Base-by-base conservation (phyloP, 2,329 filamentous ascomycete species). In the Venturia oleaginea region DNA sequence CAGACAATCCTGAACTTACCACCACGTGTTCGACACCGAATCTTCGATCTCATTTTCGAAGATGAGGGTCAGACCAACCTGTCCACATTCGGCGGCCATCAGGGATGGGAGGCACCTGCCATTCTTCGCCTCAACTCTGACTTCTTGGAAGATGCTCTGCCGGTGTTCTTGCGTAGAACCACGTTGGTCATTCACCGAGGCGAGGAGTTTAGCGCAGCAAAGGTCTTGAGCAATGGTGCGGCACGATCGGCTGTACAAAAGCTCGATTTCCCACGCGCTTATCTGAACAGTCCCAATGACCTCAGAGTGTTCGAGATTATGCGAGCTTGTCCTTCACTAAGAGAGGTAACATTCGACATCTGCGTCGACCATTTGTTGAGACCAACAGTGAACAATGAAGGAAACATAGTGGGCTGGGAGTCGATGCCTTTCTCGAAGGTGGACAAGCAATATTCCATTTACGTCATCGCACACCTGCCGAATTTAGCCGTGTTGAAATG, bases 321-420 rank as follows among this genome's bases (percentile, higher is more conserved):
- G 27, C 51, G 19, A 34, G 51, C 51, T n/a, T 57, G 51, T 17
- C 51, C 27, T 57, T 57, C 51, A n/a, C 51, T 57, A 30, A 57
- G 27, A 22, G 51, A 57, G 51, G 15, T 57, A 19, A 57, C 27
- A 34, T 30, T 57, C 17, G 51, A 57, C 17, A 57, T 57, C 19
- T 57, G 27, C 51, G 51, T 57, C 30, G 27, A 57, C 30, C 51
- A 57, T 34, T 30, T 57, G 30, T 8, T 57, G 27, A 57, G 27
- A 34, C 51, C 51, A 7, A 34, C 2, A 27, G n/a, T 57, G 51
- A 19, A 57, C 30, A 22, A 57, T 6, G 6, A 34, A 34, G 51
- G 51, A 3, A 17, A n/a, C 15, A 13, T 17, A 8, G 51, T 57
- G 30, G n/a, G 30, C 51, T 57, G 51, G 51, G 51, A 57, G 51